Percentiles rank a stretch among this genome's conserved stretches.
These are phyloP conservation scores for Penicillium maclennaniae DNA, from an alignment of 495 filamentous ascomycete species.

Conservation along the genomic window DNA sequence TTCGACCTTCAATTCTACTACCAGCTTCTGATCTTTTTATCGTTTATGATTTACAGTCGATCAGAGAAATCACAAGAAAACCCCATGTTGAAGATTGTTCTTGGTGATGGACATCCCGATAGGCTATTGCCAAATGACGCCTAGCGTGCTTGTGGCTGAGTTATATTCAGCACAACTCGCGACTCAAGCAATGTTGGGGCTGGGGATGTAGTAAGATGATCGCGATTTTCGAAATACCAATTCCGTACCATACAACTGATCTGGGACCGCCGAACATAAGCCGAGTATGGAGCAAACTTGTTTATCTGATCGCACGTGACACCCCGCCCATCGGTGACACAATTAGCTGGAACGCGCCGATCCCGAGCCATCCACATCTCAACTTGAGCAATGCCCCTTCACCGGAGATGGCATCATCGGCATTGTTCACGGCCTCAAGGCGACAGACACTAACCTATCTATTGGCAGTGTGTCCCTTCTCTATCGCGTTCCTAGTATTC, in stretches of 20 bases:
- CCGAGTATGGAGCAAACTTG: background rate
- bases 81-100: no score
- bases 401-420: slow-evolving; percentile 31
- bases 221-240: no score
- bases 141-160: no score
- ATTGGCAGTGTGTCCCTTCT: slow-evolving; percentile 85
- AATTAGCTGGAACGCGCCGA: slow-evolving; percentile 8
- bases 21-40: no score
- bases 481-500: slow-evolving; percentile 95
- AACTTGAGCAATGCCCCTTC: slow-evolving; percentile 13
- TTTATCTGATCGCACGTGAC: slow-evolving; percentile 29
- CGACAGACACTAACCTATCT: slow-evolving; percentile 82
- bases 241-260: background rate
- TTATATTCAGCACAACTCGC: no score
- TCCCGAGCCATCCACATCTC: slow-evolving; percentile 1
- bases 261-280: background rate
- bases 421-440: slow-evolving; percentile 59
- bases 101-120: no score
- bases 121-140: no score
- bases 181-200: no score
- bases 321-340: slow-evolving; percentile 9
- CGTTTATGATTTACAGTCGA: no score
- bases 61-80: no score
- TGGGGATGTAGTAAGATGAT: no score
- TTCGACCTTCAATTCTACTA: no score